Conservation (phyloP, 2,329 filamentous ascomycete species). For the Thielaviopsis musarum region DNA sequence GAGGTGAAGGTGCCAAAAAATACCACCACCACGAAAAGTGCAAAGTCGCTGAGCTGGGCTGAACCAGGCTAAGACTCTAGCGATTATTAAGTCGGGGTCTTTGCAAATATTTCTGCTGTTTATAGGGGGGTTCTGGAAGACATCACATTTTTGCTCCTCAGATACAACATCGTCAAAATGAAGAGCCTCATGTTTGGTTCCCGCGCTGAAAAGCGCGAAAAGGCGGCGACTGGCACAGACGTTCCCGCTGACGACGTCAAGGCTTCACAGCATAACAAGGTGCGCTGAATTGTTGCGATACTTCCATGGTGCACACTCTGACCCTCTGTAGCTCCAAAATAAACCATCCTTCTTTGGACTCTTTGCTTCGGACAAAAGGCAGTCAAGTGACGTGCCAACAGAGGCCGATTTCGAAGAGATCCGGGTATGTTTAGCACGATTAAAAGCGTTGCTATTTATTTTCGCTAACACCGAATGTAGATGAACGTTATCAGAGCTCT, state of each 20-base stretch:
- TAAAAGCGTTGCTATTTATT: neutral
- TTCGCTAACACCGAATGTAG: conserved; percentile 17
- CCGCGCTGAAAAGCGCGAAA: conserved; percentile 8
- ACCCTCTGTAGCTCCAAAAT: neutral
- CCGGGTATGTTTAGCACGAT: neutral
- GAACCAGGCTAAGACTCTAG: neutral
- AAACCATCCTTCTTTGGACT: neutral
- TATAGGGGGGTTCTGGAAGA: neutral
- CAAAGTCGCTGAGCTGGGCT: neutral
- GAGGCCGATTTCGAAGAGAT: neutral
- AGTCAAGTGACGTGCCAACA: neutral
- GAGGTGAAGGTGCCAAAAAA: neutral
- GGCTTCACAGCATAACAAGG: conserved; percentile 1
- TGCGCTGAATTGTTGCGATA: neutral
- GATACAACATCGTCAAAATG: neutral
- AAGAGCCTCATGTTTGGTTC: conserved; percentile 8
- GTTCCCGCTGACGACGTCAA: neutral
- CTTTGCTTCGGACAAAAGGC: neutral
- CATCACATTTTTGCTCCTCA: neutral
- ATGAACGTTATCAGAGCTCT: conserved; percentile 25
- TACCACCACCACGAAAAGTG: neutral
- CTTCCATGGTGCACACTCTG: neutral
- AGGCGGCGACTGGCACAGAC: neutral
- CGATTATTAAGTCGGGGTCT: neutral
- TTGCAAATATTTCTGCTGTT: neutral